These are phyloP conservation scores for Umbelopsis vinacea DNA, from an alignment of 192 early-diverging fungal genomes.

Conservation along the genomic window DNA sequence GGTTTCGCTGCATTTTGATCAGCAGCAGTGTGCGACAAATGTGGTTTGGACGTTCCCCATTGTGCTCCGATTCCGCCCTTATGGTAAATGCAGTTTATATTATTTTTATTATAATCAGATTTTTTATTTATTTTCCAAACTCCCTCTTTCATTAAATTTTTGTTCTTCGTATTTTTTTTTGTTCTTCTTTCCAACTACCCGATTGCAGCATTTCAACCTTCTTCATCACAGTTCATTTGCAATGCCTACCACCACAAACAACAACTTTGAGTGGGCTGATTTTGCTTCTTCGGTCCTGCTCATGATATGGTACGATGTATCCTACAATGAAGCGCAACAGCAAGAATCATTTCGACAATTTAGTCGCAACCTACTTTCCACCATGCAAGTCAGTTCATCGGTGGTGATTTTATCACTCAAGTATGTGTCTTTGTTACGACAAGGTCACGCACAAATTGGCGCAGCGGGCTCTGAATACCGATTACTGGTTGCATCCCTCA, in stretches of 20 bases:
- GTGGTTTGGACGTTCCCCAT: constrained; percentile 21
- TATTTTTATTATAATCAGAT: no score
- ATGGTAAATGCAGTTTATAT: no score
- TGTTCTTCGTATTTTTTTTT: no score
- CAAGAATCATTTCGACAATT: constrained; percentile 50
- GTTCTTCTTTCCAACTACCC: no score
- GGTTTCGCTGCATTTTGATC: background rate
- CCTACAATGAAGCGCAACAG: constrained; percentile 12
- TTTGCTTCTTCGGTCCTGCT: constrained; percentile 12
- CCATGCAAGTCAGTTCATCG: constrained; percentile 64
- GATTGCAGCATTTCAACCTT: no score
- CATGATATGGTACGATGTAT: constrained; percentile 7
- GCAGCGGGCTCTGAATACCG: constrained; percentile 81
- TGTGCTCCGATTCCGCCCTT: constrained; percentile 21
- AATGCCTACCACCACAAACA: no score
- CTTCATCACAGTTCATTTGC: no score
- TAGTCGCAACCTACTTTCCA: constrained; percentile 55
- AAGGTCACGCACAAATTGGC: constrained; percentile 57
- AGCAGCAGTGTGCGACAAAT: constrained; percentile 15
- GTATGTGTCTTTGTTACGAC: constrained; percentile 64
- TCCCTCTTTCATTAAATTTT: background rate
- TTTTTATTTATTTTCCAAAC: background rate
- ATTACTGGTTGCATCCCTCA: constrained; percentile 83
- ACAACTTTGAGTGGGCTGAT: constrained; percentile 4
- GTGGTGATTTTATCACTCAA: constrained; percentile 67